Conservation (phyloP, 305 asterid genomes). For the Coffea humblotiana region DNA sequence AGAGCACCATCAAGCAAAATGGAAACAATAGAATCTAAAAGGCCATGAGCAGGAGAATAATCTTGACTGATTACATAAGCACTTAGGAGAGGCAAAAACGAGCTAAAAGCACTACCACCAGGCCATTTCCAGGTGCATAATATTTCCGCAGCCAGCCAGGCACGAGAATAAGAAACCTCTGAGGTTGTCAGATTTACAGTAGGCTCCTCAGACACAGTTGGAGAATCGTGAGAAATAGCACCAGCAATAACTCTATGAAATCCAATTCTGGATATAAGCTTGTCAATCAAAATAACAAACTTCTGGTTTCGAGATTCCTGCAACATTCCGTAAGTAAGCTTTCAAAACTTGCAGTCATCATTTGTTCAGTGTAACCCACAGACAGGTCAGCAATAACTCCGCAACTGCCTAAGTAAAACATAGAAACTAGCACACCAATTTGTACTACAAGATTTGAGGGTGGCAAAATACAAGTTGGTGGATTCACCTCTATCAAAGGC, state of each 20-base stretch:
- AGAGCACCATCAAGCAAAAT: slow-evolving; percentile 94
- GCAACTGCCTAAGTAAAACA: not conserved
- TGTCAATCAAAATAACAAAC: slow-evolving; percentile 67
- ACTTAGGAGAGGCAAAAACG: slow-evolving; percentile 68
- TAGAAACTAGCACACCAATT: not conserved
- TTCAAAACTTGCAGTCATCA: not conserved
- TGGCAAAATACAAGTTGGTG: not conserved
- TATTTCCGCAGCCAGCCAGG: slow-evolving; percentile 99
- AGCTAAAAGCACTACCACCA: slow-evolving; percentile 69
- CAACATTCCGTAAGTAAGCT: slow-evolving; percentile 34
- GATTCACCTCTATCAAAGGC: not conserved
- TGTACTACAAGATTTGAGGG: not conserved
- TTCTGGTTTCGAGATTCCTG: slow-evolving; percentile 57
- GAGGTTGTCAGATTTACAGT: slow-evolving; percentile 29
- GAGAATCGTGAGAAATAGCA: slow-evolving; percentile 33
- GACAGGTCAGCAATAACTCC: slow-evolving; percentile 1
- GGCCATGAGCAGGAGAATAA: slow-evolving; percentile 33
- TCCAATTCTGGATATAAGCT: slow-evolving; percentile 68
- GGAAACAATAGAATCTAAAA: slow-evolving; percentile 62
- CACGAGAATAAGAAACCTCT: slow-evolving; percentile 57
- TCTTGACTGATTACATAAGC: slow-evolving; percentile 42
- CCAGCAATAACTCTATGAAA: slow-evolving; percentile 71
- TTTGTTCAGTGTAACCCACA: not conserved
- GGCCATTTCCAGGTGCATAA: slow-evolving; percentile 96
- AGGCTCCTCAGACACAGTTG: slow-evolving; percentile 46